Conservation (phyloP, 208 protist genomes). For the Angomonas deanei region DNA sequence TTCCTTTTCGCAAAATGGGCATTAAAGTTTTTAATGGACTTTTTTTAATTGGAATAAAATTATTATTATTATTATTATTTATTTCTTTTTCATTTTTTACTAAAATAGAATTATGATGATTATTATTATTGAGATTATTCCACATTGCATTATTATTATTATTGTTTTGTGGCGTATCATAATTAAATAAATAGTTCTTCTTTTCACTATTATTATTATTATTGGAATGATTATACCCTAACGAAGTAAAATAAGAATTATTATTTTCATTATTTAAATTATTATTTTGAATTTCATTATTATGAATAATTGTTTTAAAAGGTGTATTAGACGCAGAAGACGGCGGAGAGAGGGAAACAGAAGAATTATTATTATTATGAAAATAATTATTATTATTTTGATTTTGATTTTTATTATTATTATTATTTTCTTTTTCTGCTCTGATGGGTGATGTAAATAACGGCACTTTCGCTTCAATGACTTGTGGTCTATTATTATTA, state of each 20-base stretch:
- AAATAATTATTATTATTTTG: neutral
- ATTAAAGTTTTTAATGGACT: neutral
- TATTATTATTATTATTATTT: constrained; percentile 1
- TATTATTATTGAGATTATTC: neutral
- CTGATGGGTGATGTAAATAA: neutral
- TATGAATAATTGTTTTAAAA: neutral
- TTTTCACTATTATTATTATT: neutral
- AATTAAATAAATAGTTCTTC: neutral
- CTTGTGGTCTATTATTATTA: neutral
- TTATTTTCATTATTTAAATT: neutral
- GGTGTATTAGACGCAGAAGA: neutral
- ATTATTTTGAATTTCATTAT: neutral
- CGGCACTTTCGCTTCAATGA: neutral
- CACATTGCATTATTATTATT: neutral
- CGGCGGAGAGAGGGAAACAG: neutral
- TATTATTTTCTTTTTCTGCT: neutral
- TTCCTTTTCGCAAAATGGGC: neutral
- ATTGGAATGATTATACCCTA: neutral
- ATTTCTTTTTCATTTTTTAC: too few relatives aligned
- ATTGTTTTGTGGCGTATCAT: neutral
- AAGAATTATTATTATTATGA: neutral
- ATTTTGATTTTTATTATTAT: neutral
- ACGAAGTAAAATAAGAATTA: neutral
- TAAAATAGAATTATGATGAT: neutral
- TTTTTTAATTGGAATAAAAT: neutral